A percentile compares a stretch with the other conserved stretches of the same genome.
These are phyloP conservation scores for Annona squamosa DNA, from an alignment of 164 flowering plant species.

Conservation along the genomic window DNA sequence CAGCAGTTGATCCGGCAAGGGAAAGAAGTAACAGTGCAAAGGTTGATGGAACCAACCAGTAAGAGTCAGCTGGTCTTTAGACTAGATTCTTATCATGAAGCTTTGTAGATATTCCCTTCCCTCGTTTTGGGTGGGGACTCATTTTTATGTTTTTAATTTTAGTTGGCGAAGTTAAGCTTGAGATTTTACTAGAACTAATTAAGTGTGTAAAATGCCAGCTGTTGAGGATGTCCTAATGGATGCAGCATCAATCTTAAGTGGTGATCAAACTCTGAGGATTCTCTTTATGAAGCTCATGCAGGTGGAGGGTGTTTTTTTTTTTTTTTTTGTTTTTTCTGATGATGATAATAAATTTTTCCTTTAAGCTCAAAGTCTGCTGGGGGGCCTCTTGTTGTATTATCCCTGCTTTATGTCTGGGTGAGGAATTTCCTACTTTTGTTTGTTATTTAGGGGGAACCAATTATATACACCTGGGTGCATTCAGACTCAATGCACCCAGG, in stretches of 20 bases:
- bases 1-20: neutral
- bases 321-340: neutral
- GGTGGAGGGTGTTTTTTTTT: conserved; percentile 32
- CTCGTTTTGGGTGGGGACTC: neutral
- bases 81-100: neutral
- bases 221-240: conserved; percentile 88
- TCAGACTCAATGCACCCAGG: too few species aligned
- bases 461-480: too few species aligned
- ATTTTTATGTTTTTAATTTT: neutral
- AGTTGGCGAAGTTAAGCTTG: neutral
- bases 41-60: neutral
- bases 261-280: conserved; percentile 72
- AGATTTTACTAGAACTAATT: conserved; percentile 3
- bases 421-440: too few species aligned
- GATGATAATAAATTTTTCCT: neutral
- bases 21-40: neutral
- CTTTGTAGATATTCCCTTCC: neutral
- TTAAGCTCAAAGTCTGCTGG: neutral
- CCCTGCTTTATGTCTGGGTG: too few species aligned
- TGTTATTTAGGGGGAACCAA: too few species aligned
- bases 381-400: too few species aligned
- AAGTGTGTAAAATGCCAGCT: conserved; percentile 44
- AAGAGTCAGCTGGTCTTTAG: neutral
- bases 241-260: conserved; percentile 91
- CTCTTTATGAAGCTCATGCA: conserved; percentile 81